These are phyloP conservation scores for Penicillium italicum DNA, from an alignment of 2,329 filamentous ascomycete genomes.

Conservation along the genomic window DNA sequence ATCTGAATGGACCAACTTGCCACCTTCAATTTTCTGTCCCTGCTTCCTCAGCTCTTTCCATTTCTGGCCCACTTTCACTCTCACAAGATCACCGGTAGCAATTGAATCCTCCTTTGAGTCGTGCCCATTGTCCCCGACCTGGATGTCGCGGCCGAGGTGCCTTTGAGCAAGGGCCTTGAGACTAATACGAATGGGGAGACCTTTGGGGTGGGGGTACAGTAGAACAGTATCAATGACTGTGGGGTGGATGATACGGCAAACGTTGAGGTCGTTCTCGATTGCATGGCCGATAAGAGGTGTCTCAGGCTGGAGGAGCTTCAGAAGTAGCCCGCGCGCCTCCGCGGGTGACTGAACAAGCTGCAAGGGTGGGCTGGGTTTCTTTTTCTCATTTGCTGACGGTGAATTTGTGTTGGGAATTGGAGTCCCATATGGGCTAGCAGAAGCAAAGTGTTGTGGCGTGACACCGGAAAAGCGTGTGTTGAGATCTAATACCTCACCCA, in stretches of 20 bases:
- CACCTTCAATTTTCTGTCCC: conserved; percentile 64
- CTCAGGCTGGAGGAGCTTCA: conserved; percentile 66
- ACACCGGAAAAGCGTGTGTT: conserved; percentile 93
- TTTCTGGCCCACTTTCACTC: conserved; percentile 63
- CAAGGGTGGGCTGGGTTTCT: conserved; percentile 46
- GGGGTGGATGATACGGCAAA: conserved; percentile 77
- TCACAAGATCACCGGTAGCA: conserved; percentile 81
- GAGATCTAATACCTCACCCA: conserved; percentile 80
- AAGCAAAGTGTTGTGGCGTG: conserved; percentile 68
- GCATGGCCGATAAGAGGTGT: conserved; percentile 91
- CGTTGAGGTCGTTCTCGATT: conserved; percentile 91
- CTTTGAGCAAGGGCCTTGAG: conserved; percentile 70
- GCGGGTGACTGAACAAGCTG: conserved; percentile 73
- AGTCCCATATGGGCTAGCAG: conserved; percentile 58
- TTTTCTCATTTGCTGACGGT: conserved; percentile 22
- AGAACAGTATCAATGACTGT: conserved; percentile 81
- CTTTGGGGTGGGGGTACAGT: conserved; percentile 72
- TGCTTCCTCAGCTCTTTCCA: conserved; percentile 65
- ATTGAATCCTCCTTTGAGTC: conserved; percentile 90
- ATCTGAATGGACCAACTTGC: conserved; percentile 36
- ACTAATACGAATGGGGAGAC: conserved; percentile 69
- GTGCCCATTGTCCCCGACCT: conserved; percentile 69
- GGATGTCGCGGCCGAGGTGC: conserved; percentile 73
- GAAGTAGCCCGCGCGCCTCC: conserved; percentile 71
- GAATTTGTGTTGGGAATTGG: conserved; percentile 23